Conservation (phyloP, 805 yeast genomes). For the Candida anglica region DNA sequence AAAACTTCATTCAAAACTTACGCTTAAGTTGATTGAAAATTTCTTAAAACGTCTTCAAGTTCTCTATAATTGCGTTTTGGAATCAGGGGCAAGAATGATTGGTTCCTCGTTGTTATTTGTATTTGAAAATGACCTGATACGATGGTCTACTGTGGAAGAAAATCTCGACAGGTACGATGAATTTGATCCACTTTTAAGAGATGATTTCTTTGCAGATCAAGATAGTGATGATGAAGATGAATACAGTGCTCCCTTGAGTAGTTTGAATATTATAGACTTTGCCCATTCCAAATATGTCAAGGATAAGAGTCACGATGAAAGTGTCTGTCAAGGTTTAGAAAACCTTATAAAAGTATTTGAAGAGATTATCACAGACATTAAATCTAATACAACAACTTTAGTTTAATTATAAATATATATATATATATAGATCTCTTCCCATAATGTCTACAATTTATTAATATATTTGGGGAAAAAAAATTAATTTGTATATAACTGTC, state of each 20-base stretch:
- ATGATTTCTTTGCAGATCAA: slow-evolving; percentile 21
- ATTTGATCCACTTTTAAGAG: slow-evolving; percentile 32
- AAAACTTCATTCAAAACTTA: slow-evolving; percentile 25
- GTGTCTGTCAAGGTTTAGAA: slow-evolving; percentile 65
- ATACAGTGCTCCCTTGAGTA: slow-evolving; percentile 43
- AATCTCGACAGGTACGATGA: slow-evolving; percentile 19
- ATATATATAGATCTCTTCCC: background rate
- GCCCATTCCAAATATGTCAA: slow-evolving; percentile 69
- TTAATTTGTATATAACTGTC: background rate
- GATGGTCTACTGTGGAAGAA: slow-evolving; percentile 45
- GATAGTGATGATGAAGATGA: slow-evolving; percentile 21
- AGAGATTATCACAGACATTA: slow-evolving; percentile 6
- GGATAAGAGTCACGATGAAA: slow-evolving; percentile 56
- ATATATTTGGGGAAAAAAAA: too few species aligned
- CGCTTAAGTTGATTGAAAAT: slow-evolving; percentile 32
- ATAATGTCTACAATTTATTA: background rate
- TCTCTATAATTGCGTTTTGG: slow-evolving; percentile 60
- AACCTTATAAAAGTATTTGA: slow-evolving; percentile 48
- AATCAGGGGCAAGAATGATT: slow-evolving; percentile 58
- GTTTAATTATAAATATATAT: background rate
- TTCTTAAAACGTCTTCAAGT: slow-evolving; percentile 60
- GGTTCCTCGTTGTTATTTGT: slow-evolving; percentile 73
- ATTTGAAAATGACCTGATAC: slow-evolving; percentile 60
- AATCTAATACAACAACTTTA: too few species aligned
- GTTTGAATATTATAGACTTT: slow-evolving; percentile 76